Percentiles rank a stretch among this genome's conserved stretches.
These are phyloP conservation scores for Penicillium coffeae DNA, from an alignment of 495 filamentous ascomycete genomes.

Conservation along the genomic window DNA sequence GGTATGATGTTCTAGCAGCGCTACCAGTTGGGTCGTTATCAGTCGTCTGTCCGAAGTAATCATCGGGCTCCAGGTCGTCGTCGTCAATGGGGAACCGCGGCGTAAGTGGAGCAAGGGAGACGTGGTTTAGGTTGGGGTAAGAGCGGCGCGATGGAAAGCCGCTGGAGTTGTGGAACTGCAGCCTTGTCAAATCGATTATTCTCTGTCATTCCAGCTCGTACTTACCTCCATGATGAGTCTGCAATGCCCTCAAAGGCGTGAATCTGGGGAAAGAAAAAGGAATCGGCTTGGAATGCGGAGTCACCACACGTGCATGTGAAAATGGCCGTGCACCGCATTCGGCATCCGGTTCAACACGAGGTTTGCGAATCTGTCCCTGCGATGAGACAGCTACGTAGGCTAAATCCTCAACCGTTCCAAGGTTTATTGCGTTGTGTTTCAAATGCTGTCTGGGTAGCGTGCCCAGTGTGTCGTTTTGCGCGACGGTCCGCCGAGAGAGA, in stretches of 20 bases:
- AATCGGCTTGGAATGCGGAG: constrained; percentile 23
- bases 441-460: too few relatives aligned
- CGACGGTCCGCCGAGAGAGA: too few relatives aligned
- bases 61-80: constrained; percentile 24
- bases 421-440: neutral
- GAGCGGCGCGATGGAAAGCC: constrained; percentile 43
- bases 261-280: constrained; percentile 4
- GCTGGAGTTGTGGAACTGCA: constrained; percentile 19
- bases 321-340: neutral
- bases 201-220: neutral
- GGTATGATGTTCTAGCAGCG: constrained; percentile 33
- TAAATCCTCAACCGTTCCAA: too few relatives aligned
- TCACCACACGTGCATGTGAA: constrained; percentile 16
- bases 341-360: neutral
- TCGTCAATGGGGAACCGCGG: constrained; percentile 63
- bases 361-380: too few relatives aligned
- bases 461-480: too few relatives aligned
- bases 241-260: too few relatives aligned
- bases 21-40: constrained; percentile 10
- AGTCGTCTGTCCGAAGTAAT: constrained; percentile 27
- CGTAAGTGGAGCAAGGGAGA: constrained; percentile 62
- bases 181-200: neutral
- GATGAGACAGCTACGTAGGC: too few relatives aligned
- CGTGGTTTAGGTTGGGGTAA: constrained; percentile 43
- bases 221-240: constrained; percentile 25